Percentiles rank a stretch among this genome's conserved stretches.
phyloP scores from a whole-genome alignment of 2,329 filamentous ascomycete species.

The Microcyclosporella mali region DNA sequence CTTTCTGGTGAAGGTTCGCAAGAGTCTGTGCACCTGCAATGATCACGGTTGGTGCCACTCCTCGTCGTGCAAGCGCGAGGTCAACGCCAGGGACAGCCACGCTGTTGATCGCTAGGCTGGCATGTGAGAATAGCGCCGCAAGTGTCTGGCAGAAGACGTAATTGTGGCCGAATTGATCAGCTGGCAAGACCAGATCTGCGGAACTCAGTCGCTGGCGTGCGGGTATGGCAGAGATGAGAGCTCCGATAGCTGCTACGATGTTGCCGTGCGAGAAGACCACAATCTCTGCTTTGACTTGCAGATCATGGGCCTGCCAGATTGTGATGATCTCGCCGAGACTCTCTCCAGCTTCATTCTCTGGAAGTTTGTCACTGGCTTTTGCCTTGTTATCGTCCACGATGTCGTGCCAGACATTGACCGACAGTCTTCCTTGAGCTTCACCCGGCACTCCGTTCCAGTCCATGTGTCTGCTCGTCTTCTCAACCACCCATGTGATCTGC shows the following conservation, averaged over 20 bases:
- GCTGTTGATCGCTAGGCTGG: constrained; percentile 81
- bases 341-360: constrained; percentile 51
- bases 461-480: constrained; percentile 83
- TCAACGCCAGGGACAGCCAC: constrained; percentile 70
- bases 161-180: constrained; percentile 70
- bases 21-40: constrained; percentile 71
- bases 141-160: constrained; percentile 77
- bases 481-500: constrained; percentile 85
- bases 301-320: constrained; percentile 57
- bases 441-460: constrained; percentile 89
- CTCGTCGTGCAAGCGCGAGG: constrained; percentile 64
- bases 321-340: constrained; percentile 50
- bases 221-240: constrained; percentile 70
- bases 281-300: constrained; percentile 56
- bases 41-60: constrained; percentile 74
- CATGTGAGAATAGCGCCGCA: constrained; percentile 74
- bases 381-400: constrained; percentile 65
- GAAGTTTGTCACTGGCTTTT: constrained; percentile 57
- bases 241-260: constrained; percentile 77
- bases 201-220: constrained; percentile 65
- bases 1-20: constrained; percentile 59
- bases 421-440: constrained; percentile 65
- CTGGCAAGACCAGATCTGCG: constrained; percentile 77
- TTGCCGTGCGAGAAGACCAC: constrained; percentile 79
- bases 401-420: constrained; percentile 89